Evolutionary conservation across 2,329 filamentous ascomycete species (phyloP), one percentile per base, ranked within the genome.

Genomic region (Raffaelea albimanens): DNA sequence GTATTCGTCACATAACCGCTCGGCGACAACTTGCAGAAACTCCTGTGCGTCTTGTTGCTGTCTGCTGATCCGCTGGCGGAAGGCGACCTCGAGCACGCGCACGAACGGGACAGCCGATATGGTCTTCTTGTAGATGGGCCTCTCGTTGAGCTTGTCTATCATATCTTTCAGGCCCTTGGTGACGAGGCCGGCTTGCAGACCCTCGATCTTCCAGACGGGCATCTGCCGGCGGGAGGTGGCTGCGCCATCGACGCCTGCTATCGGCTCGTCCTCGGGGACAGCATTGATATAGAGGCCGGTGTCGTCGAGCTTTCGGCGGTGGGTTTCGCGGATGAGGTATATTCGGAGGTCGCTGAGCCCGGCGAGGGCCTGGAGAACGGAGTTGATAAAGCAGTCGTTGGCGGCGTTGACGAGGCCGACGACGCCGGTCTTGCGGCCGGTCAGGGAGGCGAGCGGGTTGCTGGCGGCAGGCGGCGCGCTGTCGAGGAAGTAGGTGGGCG

Each of bases 11-110:
- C 87, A 89, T 48, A 98, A 71, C 45, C 91, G 78, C 68, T 98
- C 91, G 3, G 88, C 85, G 13, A 98, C 84, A 44, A 97, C 83
- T 67, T 98, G 93, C 48, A 98, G 67, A 54, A 98, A 96, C 63
- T 98, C 93, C 61, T 98, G 93, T 11, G 93, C 93, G 68, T 98
- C 93, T 65, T 98, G 93, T 66, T 98, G 93, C 61, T 93, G 88
- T 46, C 91, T 77, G 61, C 87, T 96, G 57, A 98, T 95, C 57
- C 87, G 82, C 58, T 94, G 91, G 48, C 81, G 80, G 60, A 96
- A 98, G 1, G 91, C 89, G 25, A 73, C 71, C 67, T 98, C 93
- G 45, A 98, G 71, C 0, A 86, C 83, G 53, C 77, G 73, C 40
- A 98, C 85, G 61, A 98, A 96, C 1, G 76, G 76, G n/a, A 80